A percentile compares a stretch with the other conserved stretches of the same genome.
Conservation (phyloP, 2,329 filamentous ascomycete genomes). For the Claviceps sorghi region DNA sequence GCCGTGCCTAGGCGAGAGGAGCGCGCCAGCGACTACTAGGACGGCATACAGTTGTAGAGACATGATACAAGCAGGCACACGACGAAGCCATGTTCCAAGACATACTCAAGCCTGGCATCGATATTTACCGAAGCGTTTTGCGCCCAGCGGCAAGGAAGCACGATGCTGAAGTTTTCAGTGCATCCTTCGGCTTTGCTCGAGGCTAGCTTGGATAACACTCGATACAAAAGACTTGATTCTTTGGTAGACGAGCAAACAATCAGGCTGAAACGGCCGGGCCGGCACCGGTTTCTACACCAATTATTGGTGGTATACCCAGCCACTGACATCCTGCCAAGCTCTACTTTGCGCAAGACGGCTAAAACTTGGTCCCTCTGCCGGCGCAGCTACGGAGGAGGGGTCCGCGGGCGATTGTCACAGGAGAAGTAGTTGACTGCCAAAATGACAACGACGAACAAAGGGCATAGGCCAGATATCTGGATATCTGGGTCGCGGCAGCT, state of each 20-base stretch:
- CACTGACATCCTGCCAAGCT: not conserved
- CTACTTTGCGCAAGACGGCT: not conserved
- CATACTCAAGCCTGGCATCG: not conserved
- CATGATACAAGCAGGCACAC: too few species aligned
- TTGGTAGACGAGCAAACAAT: too few species aligned
- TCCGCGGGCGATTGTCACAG: not conserved
- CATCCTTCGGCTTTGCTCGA: too few species aligned
- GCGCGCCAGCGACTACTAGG: not conserved
- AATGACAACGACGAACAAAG: not conserved
- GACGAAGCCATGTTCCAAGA: not conserved
- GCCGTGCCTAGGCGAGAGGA: not conserved
- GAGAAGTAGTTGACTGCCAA: not conserved
- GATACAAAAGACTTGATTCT: too few species aligned
- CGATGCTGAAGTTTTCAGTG: too few species aligned
- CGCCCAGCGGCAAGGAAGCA: too few species aligned
- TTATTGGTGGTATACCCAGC: not conserved
- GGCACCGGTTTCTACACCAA: not conserved
- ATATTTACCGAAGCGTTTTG: too few species aligned
- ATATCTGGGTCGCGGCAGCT: too few species aligned
- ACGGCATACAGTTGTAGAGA: too few species aligned
- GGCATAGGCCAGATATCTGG: too few species aligned
- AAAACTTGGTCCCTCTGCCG: not conserved
- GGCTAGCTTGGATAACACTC: too few species aligned
- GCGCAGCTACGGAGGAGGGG: not conserved
- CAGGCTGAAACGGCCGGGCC: too few species aligned